Evolutionary conservation across 805 yeast species (phyloP), one percentile per base, ranked within the genome.

Genomic region (Candida ortonii): DNA sequence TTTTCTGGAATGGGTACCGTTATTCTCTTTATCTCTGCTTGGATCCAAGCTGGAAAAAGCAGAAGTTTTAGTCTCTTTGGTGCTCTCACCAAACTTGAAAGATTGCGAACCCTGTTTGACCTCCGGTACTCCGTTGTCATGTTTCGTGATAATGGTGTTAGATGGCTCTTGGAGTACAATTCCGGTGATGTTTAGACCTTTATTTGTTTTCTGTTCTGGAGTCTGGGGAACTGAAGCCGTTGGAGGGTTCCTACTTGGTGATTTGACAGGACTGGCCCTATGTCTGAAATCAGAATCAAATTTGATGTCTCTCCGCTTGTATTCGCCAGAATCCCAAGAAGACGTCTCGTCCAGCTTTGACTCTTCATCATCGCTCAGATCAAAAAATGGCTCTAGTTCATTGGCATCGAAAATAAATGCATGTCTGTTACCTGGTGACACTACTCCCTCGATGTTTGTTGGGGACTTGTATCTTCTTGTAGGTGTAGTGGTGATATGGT

Each of bases 121-220:
- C 17, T 40, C 46, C 7, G 35, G 6, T 7, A 41, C 41, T 10
- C 35, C 39, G 9, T 12, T 5, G 12, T 17, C 31, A 6, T 19
- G 21, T 13, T 33, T 22, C 20, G 21, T 17, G 9, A 34, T 34
- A 2, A 41, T 41, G 16, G 32, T 30, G 1, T 39, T 8, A 10
- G 39, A 22, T 11, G 22, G 20, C 16, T 22, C 33, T 9, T 20
- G 18, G 21, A 34, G 6, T 14, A 28, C 28, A 3, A 51, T 9
- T 8, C 57, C 57, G 7, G 42, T 18, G 1, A 53, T 53, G 32
- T 53, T 53, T 25, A 53, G 39, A 4, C 59, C 59, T 16, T 28
- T 38, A 20, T 26, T 31, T 16, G 17, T 8, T 20, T 18, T 24
- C 19, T 25, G 26, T 17, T 41, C 49, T 5, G 55, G 52, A 5